Base-by-base conservation (phyloP, 352 stramenopile species). In the Poterioochromonas sp. region DNA sequence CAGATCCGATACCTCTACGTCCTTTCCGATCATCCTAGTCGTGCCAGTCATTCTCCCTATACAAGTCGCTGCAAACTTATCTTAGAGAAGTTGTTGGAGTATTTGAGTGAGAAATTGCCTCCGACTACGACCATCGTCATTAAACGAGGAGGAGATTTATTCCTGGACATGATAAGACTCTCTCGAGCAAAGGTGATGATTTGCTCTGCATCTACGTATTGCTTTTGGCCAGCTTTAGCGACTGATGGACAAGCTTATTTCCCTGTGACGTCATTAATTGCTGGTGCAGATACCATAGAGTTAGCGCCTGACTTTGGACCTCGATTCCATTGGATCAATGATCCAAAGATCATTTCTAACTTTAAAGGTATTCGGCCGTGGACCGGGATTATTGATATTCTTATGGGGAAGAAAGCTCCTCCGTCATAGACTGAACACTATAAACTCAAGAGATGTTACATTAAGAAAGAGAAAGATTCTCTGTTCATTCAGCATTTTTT, bases 241-340 rank as follows among this genome's bases (percentile, higher is more conserved):
- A 40, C 2, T 18, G 0, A 3, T 39, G 1, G 32, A 35, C 5
- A 8, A 35, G 65, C 32, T 37, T 74, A 74, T 54, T 74, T 74
- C 29, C 65, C 65, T 40, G 43, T 74, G 1, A 74, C 65, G 1
- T 51, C 37, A 40, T 34, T 74, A n/a, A 54, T 74, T 74, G 65
- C 65, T 58, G 41, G 41, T 11, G 37, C 65, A n/a, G 41, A 54
- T 29, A 58, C 5, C 2, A 44, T 41, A 8, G 18, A 71, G 1
- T 29, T 71, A 8, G 62, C 62, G 26, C 65, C 65, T 37, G 15
- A 58, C 40, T 74, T 58, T 29, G 39, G 65, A 0, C 65, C 65
- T 15, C 35, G 12, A 2, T 74, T 74, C 40, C 2, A 58, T 18
- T 74, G 65, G 65, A 51, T 74, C 1, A 37, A 58, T 12, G 20